Percentiles rank a stretch among this genome's conserved stretches.
Evolutionary conservation across 1,284 basidiomycete species (phyloP).

Genomic region (Austropuccinia psidii): DNA sequence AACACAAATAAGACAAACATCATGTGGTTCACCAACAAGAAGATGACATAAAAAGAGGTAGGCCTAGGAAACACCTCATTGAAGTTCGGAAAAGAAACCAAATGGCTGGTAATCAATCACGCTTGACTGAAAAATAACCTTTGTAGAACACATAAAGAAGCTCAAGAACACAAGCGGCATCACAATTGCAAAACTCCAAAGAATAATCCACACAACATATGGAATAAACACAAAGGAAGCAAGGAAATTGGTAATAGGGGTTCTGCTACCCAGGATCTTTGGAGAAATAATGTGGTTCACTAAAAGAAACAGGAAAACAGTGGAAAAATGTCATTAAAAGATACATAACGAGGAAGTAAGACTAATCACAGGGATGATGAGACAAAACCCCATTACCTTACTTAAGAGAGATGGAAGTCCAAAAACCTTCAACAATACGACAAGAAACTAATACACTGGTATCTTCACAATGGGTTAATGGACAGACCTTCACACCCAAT

Average conservation of each 20-base stretch:
- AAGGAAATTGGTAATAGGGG: neutral
- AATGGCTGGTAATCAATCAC: neutral
- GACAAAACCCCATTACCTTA: neutral
- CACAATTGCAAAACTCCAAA: neutral
- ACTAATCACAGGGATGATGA: neutral
- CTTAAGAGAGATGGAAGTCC: neutral
- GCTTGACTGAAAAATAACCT: neutral
- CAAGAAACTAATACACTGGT: too few species aligned
- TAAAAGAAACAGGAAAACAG: neutral
- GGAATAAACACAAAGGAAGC: neutral
- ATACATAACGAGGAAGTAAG: neutral
- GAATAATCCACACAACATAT: neutral
- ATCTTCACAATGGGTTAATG: too few species aligned
- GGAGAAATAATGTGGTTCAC: slow-evolving; percentile 14
- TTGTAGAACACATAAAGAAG: neutral
- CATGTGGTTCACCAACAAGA: slow-evolving; percentile 1
- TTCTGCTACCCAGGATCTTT: neutral
- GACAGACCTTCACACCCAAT: too few species aligned
- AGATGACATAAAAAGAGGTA: neutral
- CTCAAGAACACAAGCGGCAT: neutral
- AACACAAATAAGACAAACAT: neutral
- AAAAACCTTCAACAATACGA: too few species aligned
- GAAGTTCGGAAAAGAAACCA: neutral
- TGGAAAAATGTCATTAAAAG: neutral
- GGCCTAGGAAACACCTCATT: neutral